Conservation (phyloP, 306 rosid species). For the Malus orientalis region DNA sequence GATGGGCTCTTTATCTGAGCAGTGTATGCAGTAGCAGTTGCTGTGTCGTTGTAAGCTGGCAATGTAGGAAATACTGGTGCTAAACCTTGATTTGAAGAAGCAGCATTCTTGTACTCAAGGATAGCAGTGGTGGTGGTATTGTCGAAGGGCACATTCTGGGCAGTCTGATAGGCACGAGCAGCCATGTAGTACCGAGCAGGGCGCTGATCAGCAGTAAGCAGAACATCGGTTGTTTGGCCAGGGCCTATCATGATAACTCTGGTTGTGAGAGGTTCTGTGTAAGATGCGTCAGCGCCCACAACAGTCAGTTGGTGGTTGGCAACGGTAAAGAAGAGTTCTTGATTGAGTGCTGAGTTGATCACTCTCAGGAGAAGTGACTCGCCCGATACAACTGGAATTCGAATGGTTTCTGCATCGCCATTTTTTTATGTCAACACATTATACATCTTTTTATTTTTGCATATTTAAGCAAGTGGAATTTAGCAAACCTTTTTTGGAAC, state of each 20-base stretch:
- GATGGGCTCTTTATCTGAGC: conserved; percentile 50
- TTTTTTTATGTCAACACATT: background rate
- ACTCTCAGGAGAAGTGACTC: conserved; percentile 69
- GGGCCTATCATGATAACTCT: conserved; percentile 70
- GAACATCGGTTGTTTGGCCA: conserved; percentile 86
- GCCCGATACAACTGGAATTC: conserved; percentile 45
- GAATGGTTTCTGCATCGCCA: conserved; percentile 53
- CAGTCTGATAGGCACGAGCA: conserved; percentile 59
- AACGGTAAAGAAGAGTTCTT: conserved; percentile 66
- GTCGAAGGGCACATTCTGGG: conserved; percentile 69
- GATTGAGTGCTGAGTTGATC: conserved; percentile 71
- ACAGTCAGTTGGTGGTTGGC: conserved; percentile 82
- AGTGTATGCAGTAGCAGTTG: conserved; percentile 56
- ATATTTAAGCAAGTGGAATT: background rate
- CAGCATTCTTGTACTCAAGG: conserved; percentile 59
- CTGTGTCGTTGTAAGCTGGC: conserved; percentile 64
- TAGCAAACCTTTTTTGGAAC: conserved; percentile 64
- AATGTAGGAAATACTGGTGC: conserved; percentile 47
- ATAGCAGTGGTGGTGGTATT: conserved; percentile 92
- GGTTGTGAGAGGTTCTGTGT: conserved; percentile 61
- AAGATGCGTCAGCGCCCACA: conserved; percentile 67
- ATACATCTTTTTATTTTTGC: background rate
- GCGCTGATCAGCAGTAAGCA: conserved; percentile 58
- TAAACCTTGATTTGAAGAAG: conserved; percentile 25
- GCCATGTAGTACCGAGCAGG: conserved; percentile 80